These are phyloP conservation scores for Yarrowia sp. DNA, from an alignment of 805 yeast genomes.

Conservation along the genomic window DNA sequence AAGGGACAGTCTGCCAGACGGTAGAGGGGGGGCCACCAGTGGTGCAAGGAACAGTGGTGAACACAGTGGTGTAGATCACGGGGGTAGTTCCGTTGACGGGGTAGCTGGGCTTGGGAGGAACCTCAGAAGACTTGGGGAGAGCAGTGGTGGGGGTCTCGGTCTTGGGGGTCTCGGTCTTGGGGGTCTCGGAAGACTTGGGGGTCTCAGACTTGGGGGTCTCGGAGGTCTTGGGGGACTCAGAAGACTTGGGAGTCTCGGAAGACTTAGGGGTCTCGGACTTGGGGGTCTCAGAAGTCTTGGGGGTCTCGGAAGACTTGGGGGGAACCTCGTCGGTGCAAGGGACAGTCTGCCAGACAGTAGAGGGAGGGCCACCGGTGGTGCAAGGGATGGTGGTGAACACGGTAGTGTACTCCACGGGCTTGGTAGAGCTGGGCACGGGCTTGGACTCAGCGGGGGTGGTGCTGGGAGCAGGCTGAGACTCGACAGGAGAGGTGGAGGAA, in stretches of 20 bases:
- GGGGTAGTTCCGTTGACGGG: not conserved
- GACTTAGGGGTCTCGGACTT: slow-evolving; percentile 4
- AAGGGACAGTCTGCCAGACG: not conserved
- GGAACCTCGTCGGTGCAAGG: slow-evolving; percentile 19
- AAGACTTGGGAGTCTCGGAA: not conserved
- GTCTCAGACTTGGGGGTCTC: slow-evolving; percentile 7
- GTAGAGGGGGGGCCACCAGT: slow-evolving; percentile 22
- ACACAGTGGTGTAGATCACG: not conserved
- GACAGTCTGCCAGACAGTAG: not conserved
- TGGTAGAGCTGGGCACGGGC: not conserved
- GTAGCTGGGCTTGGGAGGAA: not conserved
- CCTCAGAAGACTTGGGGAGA: not conserved
- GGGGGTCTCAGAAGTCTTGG: not conserved
- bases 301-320: not conserved
- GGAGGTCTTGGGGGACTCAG: not conserved
- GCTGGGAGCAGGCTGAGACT: not conserved
- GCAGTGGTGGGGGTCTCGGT: not conserved
- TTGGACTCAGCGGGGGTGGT: not conserved
- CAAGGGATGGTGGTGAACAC: slow-evolving; percentile 6
- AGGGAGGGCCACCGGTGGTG: not conserved
- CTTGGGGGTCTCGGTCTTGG: not conserved
- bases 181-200: not conserved
- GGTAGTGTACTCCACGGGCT: not conserved
- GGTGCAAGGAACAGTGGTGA: slow-evolving; percentile 17
- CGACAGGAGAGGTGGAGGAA: not conserved